A percentile compares a stretch with the other conserved stretches of the same genome.
These are phyloP conservation scores for Haplosporangium sp. DNA, from an alignment of 371 early-diverging fungal species.

Conservation along the genomic window DNA sequence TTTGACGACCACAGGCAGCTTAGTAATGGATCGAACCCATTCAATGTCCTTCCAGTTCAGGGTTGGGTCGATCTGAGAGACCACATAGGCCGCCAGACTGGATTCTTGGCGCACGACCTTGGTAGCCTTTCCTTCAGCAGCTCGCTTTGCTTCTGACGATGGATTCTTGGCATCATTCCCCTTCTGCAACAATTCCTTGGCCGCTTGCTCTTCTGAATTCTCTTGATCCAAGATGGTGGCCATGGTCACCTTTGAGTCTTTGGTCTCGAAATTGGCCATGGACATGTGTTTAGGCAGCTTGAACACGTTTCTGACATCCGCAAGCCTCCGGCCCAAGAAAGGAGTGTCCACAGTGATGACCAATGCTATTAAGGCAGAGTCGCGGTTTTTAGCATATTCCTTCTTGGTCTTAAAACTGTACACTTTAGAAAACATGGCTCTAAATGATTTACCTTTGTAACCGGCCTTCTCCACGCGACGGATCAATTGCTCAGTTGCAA, in stretches of 20 bases:
- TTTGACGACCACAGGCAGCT: constrained; percentile 91
- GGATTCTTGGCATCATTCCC: constrained; percentile 24
- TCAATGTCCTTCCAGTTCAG: constrained; percentile 89
- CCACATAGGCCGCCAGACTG: constrained; percentile 76
- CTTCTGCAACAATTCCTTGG: constrained; percentile 42
- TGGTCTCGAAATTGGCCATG: constrained; percentile 63
- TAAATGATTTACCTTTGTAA: constrained; percentile 63
- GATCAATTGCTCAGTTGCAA: constrained; percentile 78
- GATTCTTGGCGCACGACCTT: constrained; percentile 45
- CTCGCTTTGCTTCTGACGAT: constrained; percentile 36
- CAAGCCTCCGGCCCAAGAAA: constrained; percentile 87
- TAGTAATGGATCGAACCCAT: constrained; percentile 87
- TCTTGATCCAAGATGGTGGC: constrained; percentile 36
- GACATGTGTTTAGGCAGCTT: constrained; percentile 63
- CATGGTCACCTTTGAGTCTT: constrained; percentile 55
- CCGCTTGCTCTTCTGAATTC: constrained; percentile 20
- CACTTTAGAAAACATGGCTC: background rate
- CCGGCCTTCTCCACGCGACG: constrained; percentile 85
- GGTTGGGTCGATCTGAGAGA: constrained; percentile 78
- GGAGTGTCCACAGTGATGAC: constrained; percentile 96
- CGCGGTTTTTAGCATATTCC: too few relatives aligned
- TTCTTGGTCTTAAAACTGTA: background rate
- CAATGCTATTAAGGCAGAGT: constrained; percentile 57
- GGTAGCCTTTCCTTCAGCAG: constrained; percentile 56
- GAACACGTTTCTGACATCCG: constrained; percentile 86